Percentiles rank a stretch among this genome's conserved stretches.
Evolutionary conservation across 768 basidiomycete genomes (phyloP).

Genomic region (Mycena vulgaris): DNA sequence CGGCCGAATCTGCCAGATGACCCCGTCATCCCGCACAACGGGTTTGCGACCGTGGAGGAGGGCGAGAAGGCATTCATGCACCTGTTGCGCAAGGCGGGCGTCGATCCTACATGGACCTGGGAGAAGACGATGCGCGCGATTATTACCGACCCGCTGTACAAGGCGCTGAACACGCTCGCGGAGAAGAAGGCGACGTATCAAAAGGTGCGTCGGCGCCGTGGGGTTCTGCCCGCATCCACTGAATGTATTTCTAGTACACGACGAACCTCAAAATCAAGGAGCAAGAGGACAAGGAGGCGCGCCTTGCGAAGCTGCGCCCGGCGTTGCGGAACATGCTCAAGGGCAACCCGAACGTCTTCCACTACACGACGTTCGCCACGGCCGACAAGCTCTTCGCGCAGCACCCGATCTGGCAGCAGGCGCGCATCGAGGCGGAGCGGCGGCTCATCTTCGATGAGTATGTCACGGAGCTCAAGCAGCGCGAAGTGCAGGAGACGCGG

Average conservation of each 20-base stretch:
- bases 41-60: conserved; percentile 88
- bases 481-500: conserved; percentile 90
- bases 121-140: conserved; percentile 98
- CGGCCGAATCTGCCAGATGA: conserved; percentile 89
- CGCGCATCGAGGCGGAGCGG: conserved; percentile 88
- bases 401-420: conserved; percentile 94
- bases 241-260: conserved; percentile 72
- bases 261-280: conserved; percentile 84
- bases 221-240: background rate
- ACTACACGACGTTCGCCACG: conserved; percentile 92
- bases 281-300: conserved; percentile 87
- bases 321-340: conserved; percentile 89
- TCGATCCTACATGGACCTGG: conserved; percentile 97
- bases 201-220: conserved; percentile 70
- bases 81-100: conserved; percentile 89
- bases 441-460: conserved; percentile 94
- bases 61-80: conserved; percentile 96
- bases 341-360: conserved; percentile 90
- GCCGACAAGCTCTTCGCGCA: conserved; percentile 89
- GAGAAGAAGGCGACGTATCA: conserved; percentile 97
- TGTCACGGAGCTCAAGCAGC: conserved; percentile 85
- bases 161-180: conserved; percentile 91
- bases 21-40: conserved; percentile 91
- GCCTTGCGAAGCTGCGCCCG: conserved; percentile 89
- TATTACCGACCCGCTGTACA: conserved; percentile 98